Evolutionary conservation across 2,329 filamentous ascomycete species (phyloP).

Genomic region (Fusarium sp.): DNA sequence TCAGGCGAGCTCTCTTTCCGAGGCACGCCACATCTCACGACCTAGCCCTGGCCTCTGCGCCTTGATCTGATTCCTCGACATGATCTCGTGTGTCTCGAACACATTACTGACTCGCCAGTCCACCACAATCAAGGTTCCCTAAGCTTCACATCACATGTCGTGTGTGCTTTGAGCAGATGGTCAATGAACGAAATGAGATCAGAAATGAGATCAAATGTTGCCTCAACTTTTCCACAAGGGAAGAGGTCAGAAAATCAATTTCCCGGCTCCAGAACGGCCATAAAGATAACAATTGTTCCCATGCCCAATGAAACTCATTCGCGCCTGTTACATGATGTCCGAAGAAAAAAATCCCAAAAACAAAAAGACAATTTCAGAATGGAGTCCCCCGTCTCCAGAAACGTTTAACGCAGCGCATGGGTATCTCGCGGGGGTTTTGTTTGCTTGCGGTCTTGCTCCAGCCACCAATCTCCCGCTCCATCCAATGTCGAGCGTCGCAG

Average conservation of each 20-base stretch:
- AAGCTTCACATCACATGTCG: conserved; percentile 47
- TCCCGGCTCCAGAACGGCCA: conserved; percentile 44
- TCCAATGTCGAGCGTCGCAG: conserved; percentile 47
- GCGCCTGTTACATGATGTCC: conserved; percentile 42
- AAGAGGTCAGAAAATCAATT: conserved; percentile 48
- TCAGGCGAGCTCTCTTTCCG: conserved; percentile 49
- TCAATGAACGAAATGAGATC: conserved; percentile 16
- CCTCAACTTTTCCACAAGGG: conserved; percentile 26
- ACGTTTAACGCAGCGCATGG: conserved; percentile 48
- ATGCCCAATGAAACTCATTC: conserved; percentile 37
- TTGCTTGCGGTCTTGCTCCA: conserved; percentile 47
- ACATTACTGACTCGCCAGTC: conserved; percentile 39
- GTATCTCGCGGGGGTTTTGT: conserved; percentile 52
- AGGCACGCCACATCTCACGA: conserved; percentile 51
- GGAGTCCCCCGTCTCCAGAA: conserved; percentile 52
- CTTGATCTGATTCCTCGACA: conserved; percentile 48
- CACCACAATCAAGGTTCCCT: conserved; percentile 20
- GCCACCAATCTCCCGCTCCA: conserved; percentile 50
- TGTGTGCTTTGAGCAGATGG: conserved; percentile 13
- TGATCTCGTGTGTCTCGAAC: conserved; percentile 45
- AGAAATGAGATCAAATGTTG: conserved; percentile 31
- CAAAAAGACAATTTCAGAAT: conserved; percentile 46
- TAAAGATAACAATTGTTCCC: conserved; percentile 42
- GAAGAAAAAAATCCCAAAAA: conserved; percentile 38
- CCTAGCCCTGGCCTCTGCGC: conserved; percentile 40